Conservation (phyloP, 73 alveolate species). For the Paramecium octaurelia region DNA sequence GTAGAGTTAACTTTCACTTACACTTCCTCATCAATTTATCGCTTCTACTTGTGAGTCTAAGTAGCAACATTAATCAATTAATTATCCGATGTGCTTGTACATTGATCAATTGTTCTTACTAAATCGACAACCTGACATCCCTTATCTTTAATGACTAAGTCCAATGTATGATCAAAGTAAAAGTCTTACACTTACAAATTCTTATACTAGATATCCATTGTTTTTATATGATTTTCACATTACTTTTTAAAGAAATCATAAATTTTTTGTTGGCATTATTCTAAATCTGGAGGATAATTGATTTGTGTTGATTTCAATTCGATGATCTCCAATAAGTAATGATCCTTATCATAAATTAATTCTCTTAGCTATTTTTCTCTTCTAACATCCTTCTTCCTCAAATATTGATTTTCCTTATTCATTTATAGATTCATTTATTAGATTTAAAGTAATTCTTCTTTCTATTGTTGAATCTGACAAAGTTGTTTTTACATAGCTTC, state of each 20-base stretch:
- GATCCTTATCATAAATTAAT: background rate
- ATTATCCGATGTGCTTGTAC: background rate
- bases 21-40: background rate
- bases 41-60: background rate
- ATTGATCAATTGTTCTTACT: background rate
- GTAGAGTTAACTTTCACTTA: background rate
- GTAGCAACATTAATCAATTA: background rate
- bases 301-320: background rate
- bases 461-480: background rate
- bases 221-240: background rate
- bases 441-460: background rate
- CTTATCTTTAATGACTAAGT: background rate
- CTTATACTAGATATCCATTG: background rate
- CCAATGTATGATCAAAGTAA: background rate
- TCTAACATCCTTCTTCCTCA: background rate
- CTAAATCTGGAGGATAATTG: background rate
- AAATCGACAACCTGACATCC: background rate
- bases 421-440: background rate
- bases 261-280: background rate
- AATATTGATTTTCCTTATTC: background rate
- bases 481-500: background rate
- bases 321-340: background rate
- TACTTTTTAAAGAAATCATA: background rate
- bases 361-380: slow-evolving; percentile 7
- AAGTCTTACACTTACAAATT: background rate